phyloP scores from a whole-genome alignment of 2,329 filamentous ascomycete genomes.

The Curvularia spicifera region DNA sequence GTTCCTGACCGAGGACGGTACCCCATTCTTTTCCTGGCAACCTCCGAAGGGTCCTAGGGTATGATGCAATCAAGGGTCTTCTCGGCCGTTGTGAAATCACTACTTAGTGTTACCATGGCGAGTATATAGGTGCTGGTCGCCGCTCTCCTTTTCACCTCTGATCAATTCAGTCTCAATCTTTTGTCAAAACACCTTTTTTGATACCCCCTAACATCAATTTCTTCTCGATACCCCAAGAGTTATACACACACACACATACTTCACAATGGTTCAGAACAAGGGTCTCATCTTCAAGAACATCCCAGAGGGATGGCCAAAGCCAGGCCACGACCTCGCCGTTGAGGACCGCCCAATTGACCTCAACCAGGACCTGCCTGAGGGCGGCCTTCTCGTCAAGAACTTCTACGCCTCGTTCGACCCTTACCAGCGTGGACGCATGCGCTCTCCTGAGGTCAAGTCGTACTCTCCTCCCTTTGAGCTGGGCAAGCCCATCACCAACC shows the following conservation, averaged over 20 bases:
- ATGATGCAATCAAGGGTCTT: conserved; percentile 27
- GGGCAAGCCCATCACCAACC: conserved; percentile 68
- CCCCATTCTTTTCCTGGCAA: not conserved
- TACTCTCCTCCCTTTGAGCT: conserved; percentile 70
- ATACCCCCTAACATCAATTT: not conserved
- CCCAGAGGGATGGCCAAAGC: conserved; percentile 70
- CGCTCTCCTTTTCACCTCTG: not conserved
- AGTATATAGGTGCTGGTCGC: conserved; percentile 21
- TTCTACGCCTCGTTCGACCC: conserved; percentile 81
- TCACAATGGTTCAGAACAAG: conserved; percentile 70
- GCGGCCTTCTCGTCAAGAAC: conserved; percentile 72
- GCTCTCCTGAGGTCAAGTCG: conserved; percentile 66
- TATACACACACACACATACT: conserved; percentile 10
- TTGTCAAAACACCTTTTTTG: conserved; percentile 8
- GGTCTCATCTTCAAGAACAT: conserved; percentile 74
- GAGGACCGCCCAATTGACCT: conserved; percentile 74
- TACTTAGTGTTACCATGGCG: conserved; percentile 2
- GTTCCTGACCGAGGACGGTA: conserved; percentile 16
- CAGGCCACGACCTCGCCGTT: conserved; percentile 72
- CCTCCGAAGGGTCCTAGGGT: not conserved
- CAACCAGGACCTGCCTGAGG: conserved; percentile 62
- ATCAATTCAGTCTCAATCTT: not conserved
- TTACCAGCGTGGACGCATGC: conserved; percentile 83
- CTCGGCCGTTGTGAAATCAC: conserved; percentile 13
- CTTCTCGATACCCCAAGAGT: not conserved